Conservation (phyloP, 805 yeast genomes). For the Ogataea methanolica region DNA sequence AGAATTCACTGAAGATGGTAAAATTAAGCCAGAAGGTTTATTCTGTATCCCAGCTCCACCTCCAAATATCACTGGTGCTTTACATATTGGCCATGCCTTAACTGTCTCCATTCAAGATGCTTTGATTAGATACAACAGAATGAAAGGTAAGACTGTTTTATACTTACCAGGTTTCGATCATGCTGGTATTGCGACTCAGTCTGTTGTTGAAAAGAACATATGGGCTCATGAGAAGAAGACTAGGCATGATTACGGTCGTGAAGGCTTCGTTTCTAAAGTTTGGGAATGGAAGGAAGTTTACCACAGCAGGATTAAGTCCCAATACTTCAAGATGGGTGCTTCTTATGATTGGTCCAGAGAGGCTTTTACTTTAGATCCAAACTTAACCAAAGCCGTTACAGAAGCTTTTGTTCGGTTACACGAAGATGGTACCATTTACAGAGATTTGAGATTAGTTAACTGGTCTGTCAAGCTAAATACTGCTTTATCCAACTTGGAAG, state of each 20-base stretch:
- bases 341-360: constrained; percentile 96
- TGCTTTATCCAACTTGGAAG: constrained; percentile 94
- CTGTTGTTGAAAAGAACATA: constrained; percentile 93
- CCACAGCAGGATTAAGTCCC: constrained; percentile 78
- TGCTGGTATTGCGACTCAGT: constrained; percentile 98
- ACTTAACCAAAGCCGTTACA: constrained; percentile 69
- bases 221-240: constrained; percentile 87
- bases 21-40: constrained; percentile 72
- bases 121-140: constrained; percentile 88
- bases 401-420: constrained; percentile 90
- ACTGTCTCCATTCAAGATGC: constrained; percentile 94
- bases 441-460: constrained; percentile 89
- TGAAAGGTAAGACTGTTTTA: constrained; percentile 92
- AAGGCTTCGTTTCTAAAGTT: constrained; percentile 77
- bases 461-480: constrained; percentile 96
- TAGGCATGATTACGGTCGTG: constrained; percentile 94
- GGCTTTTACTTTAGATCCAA: constrained; percentile 86
- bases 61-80: constrained; percentile 97
- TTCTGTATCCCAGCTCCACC: constrained; percentile 98
- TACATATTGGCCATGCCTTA: constrained; percentile 97
- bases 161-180: constrained; percentile 97
- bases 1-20: constrained; percentile 69
- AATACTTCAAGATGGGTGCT: constrained; percentile 85
- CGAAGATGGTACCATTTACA: constrained; percentile 92
- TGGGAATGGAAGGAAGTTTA: constrained; percentile 99